Conservation (phyloP, 805 yeast genomes). For the Pichia paraexigua region DNA sequence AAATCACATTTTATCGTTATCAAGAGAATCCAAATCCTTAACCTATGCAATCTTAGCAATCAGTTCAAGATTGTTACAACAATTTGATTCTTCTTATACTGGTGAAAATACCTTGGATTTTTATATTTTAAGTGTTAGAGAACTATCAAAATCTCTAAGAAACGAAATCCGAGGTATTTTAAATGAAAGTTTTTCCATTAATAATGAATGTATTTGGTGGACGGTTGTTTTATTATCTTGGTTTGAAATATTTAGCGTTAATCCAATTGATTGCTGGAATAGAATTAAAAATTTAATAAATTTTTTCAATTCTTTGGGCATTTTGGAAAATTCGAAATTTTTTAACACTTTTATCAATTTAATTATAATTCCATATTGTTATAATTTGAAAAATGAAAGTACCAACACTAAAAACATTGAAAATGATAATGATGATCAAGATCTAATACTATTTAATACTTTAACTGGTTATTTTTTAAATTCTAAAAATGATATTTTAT, state of each 20-base stretch:
- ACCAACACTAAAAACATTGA: neutral
- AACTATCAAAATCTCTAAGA: slow-evolving; percentile 30
- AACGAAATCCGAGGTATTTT: slow-evolving; percentile 21
- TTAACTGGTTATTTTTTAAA: neutral
- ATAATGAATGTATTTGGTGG: slow-evolving; percentile 17
- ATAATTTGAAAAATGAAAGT: neutral
- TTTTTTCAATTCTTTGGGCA: slow-evolving; percentile 28
- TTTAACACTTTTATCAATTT: neutral
- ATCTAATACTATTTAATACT: neutral
- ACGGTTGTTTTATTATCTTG: slow-evolving; percentile 36
- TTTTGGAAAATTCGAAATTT: slow-evolving; percentile 10
- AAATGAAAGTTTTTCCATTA: neutral
- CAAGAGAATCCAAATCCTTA: slow-evolving; percentile 28
- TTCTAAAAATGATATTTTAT: neutral
- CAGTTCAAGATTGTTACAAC: slow-evolving; percentile 24
- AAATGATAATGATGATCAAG: neutral
- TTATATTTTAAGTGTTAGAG: slow-evolving; percentile 24
- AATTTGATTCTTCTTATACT: slow-evolving; percentile 12
- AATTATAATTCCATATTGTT: slow-evolving; percentile 6
- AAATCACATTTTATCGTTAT: slow-evolving; percentile 27
- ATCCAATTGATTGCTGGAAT: slow-evolving; percentile 33
- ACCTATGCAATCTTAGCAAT: slow-evolving; percentile 24
- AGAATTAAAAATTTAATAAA: slow-evolving; percentile 32
- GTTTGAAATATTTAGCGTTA: slow-evolving; percentile 33
- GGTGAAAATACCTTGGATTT: slow-evolving; percentile 24